Percentiles rank a stretch among this genome's conserved stretches.
Evolutionary conservation across 306 rosid genomes (phyloP).

Genomic region (Sphenostylis stenocarpa): DNA sequence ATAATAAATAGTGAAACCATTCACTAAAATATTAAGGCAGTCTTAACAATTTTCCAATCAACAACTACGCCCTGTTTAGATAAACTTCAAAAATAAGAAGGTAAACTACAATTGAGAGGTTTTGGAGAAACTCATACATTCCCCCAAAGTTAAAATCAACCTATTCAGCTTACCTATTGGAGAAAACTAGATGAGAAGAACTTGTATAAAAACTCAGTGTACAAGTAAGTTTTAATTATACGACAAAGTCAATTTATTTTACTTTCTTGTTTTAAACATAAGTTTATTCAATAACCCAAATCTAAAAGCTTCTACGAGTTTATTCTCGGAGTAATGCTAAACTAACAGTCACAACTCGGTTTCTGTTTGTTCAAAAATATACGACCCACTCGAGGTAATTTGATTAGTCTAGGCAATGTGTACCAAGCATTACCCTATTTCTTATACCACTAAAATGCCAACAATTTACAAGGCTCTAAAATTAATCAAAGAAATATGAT

Average conservation of each 20-base stretch:
- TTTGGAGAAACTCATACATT: too few species aligned
- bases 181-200: background rate
- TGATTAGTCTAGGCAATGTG: background rate
- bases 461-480: background rate
- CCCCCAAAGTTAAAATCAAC: background rate
- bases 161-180: background rate
- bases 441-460: background rate
- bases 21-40: background rate
- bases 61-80: background rate
- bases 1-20: background rate
- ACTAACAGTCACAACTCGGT: background rate
- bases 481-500: slow-evolving; percentile 1
- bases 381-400: background rate
- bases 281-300: background rate
- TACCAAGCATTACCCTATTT: background rate
- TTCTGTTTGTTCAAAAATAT: background rate
- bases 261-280: background rate
- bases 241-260: background rate
- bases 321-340: background rate
- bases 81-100: too few species aligned
- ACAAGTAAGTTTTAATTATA: background rate
- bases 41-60: background rate
- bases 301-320: background rate
- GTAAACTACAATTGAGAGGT: background rate
- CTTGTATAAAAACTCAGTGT: background rate